Conservation (phyloP, 805 yeast species). For the Clavispora vitiphila region DNA sequence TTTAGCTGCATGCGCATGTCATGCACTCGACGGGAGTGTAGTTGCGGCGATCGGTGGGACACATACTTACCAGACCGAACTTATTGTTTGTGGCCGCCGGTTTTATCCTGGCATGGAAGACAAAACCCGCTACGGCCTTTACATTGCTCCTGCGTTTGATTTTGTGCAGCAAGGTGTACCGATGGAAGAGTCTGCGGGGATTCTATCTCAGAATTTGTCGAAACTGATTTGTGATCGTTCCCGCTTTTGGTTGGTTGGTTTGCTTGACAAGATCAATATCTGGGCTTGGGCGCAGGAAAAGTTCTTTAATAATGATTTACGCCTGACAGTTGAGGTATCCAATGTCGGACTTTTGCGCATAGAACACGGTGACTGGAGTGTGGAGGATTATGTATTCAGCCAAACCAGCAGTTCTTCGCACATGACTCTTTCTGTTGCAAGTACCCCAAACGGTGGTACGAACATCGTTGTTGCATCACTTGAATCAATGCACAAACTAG, state of each 20-base stretch:
- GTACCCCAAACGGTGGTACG: slow-evolving; percentile 12
- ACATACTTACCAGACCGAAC: not conserved
- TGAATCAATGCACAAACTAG: slow-evolving; percentile 2
- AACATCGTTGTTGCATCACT: slow-evolving; percentile 7
- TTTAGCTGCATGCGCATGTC: slow-evolving; percentile 4
- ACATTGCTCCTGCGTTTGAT: slow-evolving; percentile 2
- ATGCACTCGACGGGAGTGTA: slow-evolving; percentile 4
- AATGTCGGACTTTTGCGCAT: slow-evolving; percentile 8
- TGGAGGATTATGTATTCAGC: slow-evolving; percentile 8
- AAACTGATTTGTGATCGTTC: slow-evolving; percentile 2
- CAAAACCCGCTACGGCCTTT: slow-evolving; percentile 9
- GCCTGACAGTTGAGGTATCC: slow-evolving; percentile 12
- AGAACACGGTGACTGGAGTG: slow-evolving; percentile 4
- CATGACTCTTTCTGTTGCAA: slow-evolving; percentile 8
- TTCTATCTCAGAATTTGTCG: slow-evolving; percentile 1
- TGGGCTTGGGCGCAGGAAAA: slow-evolving; percentile 4
- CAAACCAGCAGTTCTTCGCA: slow-evolving; percentile 11
- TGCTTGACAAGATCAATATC: slow-evolving; percentile 7
- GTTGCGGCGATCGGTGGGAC: not conserved
- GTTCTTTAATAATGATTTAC: not conserved
- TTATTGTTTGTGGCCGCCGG: slow-evolving; percentile 10
- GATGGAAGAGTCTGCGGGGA: not conserved
- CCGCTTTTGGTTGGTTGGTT: slow-evolving; percentile 5
- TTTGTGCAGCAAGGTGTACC: slow-evolving; percentile 1
- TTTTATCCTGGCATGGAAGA: slow-evolving; percentile 6